Percentiles rank a stretch among this genome's conserved stretches.
These are phyloP conservation scores for Rhodocollybia butyracea DNA, from an alignment of 768 basidiomycete genomes.

Conservation along the genomic window DNA sequence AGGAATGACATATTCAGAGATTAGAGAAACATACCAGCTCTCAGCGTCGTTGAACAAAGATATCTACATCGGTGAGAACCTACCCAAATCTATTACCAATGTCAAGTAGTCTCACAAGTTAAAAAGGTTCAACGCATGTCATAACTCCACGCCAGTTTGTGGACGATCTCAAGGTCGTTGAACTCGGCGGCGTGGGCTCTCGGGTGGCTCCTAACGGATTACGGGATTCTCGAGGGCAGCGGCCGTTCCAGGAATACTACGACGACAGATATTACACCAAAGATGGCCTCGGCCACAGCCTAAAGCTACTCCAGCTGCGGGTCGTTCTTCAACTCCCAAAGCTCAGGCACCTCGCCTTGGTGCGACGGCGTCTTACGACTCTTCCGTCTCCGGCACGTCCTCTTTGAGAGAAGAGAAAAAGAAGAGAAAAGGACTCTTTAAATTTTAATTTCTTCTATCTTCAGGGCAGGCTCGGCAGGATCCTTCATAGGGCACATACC, in stretches of 20 bases:
- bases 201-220: slow-evolving; percentile 68
- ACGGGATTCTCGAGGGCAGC: slow-evolving; percentile 41
- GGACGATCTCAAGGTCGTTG: slow-evolving; percentile 84
- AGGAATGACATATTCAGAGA: slow-evolving; percentile 95
- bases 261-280: slow-evolving; percentile 74
- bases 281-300: slow-evolving; percentile 47
- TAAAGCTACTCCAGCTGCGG: slow-evolving; percentile 21
- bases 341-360: slow-evolving; percentile 48
- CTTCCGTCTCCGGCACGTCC: slow-evolving; percentile 34
- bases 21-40: slow-evolving; percentile 82
- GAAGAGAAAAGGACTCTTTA: slow-evolving; percentile 73
- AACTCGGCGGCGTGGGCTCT: slow-evolving; percentile 84
- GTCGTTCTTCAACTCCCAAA: slow-evolving; percentile 18
- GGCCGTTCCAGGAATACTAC: slow-evolving; percentile 71
- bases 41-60: slow-evolving; percentile 78
- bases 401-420: slow-evolving; percentile 55
- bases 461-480: neutral
- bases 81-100: neutral
- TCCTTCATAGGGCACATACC: neutral
- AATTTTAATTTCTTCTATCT: slow-evolving; percentile 40
- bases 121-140: slow-evolving; percentile 86
- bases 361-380: slow-evolving; percentile 52
- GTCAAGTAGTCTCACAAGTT: slow-evolving; percentile 1
- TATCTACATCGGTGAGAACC: slow-evolving; percentile 74
- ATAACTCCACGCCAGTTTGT: slow-evolving; percentile 81